These are phyloP conservation scores for Anisodus acutangulus DNA, from an alignment of 257 asterid species.

Conservation along the genomic window DNA sequence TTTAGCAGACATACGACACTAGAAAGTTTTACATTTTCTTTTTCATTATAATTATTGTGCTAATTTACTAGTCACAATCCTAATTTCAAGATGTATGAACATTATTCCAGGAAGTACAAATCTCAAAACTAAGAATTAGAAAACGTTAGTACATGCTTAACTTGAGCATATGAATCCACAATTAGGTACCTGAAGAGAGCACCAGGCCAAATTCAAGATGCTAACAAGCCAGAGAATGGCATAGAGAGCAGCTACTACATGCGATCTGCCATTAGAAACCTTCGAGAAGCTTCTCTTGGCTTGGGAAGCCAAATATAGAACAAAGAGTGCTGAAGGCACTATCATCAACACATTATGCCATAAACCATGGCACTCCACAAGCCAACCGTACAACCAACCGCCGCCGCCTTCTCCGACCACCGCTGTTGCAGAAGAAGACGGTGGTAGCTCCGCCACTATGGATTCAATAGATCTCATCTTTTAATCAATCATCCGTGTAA, in stretches of 20 bases:
- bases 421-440: slow-evolving; percentile 23
- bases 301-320: slow-evolving; percentile 46
- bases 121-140: neutral
- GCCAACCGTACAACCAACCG: slow-evolving; percentile 27
- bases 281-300: slow-evolving; percentile 44
- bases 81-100: neutral
- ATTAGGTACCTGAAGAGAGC: slow-evolving; percentile 46
- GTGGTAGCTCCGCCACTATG: slow-evolving; percentile 28
- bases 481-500: neutral
- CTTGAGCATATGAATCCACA: neutral
- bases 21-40: neutral
- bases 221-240: slow-evolving; percentile 51
- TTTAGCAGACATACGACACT: neutral
- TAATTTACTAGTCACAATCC: neutral
- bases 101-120: neutral
- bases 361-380: slow-evolving; percentile 44
- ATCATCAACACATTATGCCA: slow-evolving; percentile 44
- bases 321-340: slow-evolving; percentile 39
- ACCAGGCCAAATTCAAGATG: slow-evolving; percentile 51
- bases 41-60: neutral
- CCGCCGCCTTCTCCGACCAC: slow-evolving; percentile 23
- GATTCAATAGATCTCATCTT: slow-evolving; percentile 31
- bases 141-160: neutral
- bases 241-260: slow-evolving; percentile 42
- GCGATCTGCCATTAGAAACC: slow-evolving; percentile 49